These are phyloP conservation scores for Cerrena zonata DNA, from an alignment of 1,284 basidiomycete genomes.

Conservation along the genomic window DNA sequence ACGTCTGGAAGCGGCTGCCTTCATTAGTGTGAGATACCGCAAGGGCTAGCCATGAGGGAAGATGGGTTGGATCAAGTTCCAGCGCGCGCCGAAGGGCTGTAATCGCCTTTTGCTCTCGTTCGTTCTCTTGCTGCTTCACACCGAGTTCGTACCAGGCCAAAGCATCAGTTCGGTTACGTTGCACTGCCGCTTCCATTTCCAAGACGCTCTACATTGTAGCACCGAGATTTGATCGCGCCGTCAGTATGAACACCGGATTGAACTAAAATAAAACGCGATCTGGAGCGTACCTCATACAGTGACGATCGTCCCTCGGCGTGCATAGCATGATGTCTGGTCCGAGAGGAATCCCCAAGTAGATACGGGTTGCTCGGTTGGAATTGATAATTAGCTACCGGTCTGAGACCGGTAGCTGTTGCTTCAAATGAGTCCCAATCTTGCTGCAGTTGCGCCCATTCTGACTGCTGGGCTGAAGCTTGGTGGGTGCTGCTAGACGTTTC, in stretches of 20 bases:
- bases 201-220: conserved; percentile 88
- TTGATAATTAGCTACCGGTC: conserved; percentile 56
- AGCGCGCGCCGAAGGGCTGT: conserved; percentile 79
- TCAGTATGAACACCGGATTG: conserved; percentile 6
- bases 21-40: conserved; percentile 94
- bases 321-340: conserved; percentile 49
- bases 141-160: conserved; percentile 87
- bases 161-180: conserved; percentile 69
- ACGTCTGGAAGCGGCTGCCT: conserved; percentile 65
- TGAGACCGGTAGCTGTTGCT: conserved; percentile 59
- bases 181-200: conserved; percentile 86
- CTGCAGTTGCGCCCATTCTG: conserved; percentile 68
- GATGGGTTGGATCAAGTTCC: conserved; percentile 71
- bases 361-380: conserved; percentile 85
- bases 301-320: conserved; percentile 40
- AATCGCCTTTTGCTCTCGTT: conserved; percentile 88
- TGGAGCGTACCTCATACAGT: conserved; percentile 53
- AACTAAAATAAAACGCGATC: background rate
- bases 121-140: conserved; percentile 97
- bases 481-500: background rate
- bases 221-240: no score
- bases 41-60: conserved; percentile 86
- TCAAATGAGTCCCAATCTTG: conserved; percentile 81
- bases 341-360: conserved; percentile 50
- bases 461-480: conserved; percentile 9